A percentile compares a stretch with the other conserved stretches of the same genome.
Evolutionary conservation across 2,329 filamentous ascomycete species (phyloP).

Genomic region (Cephalotrichum gorgonifer): DNA sequence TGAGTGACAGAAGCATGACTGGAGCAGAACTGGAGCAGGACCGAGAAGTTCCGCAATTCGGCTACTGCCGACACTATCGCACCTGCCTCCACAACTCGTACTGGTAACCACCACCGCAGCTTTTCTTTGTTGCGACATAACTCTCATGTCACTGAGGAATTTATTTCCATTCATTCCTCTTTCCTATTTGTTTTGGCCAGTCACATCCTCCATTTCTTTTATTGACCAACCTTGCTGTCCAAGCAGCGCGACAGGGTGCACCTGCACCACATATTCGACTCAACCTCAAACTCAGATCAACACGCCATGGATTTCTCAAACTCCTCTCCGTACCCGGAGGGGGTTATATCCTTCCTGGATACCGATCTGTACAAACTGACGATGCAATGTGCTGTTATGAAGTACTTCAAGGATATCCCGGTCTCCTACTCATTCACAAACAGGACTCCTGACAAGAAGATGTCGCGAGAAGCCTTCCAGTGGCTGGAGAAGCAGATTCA

Average conservation of each 20-base stretch:
- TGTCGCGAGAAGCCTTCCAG: constrained; percentile 69
- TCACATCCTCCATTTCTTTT: neutral
- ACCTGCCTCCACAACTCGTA: neutral
- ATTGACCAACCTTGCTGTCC: neutral
- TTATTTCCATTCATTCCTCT: neutral
- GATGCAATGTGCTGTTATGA: constrained; percentile 95
- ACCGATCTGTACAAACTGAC: constrained; percentile 91
- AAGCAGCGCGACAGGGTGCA: neutral
- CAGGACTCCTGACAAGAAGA: constrained; percentile 84
- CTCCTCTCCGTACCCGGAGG: constrained; percentile 59
- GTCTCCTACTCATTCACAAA: constrained; percentile 95
- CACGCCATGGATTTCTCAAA: constrained; percentile 59
- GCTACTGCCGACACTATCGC: neutral
- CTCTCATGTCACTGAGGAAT: neutral
- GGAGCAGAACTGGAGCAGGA: no score
- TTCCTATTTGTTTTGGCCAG: neutral
- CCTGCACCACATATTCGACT: neutral
- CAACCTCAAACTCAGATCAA: neutral
- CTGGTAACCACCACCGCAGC: neutral
- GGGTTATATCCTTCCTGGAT: constrained; percentile 73
- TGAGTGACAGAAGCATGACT: no score
- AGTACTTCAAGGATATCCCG: constrained; percentile 73
- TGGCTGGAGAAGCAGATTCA: constrained; percentile 81
- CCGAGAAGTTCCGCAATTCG: neutral
- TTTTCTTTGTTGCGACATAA: neutral